A percentile compares a stretch with the other conserved stretches of the same genome.
These are phyloP conservation scores for Peronospora destructor DNA, from an alignment of 352 stramenopile genomes.

Conservation along the genomic window DNA sequence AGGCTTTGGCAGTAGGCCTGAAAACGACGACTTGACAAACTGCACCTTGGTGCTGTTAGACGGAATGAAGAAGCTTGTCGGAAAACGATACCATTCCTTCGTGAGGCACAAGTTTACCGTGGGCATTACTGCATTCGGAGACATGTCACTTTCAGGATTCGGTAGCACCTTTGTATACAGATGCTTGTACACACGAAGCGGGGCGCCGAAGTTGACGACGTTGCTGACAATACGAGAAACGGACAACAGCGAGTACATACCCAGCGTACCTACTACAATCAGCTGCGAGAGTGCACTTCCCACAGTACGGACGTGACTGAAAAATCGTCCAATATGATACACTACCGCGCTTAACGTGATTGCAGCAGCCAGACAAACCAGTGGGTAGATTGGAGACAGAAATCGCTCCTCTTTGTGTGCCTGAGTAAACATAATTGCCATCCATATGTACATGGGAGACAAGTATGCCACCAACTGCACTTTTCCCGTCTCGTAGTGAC, in stretches of 20 bases:
- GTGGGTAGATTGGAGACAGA: slow-evolving; percentile 92
- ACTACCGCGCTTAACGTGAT: slow-evolving; percentile 55
- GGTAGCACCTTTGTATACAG: slow-evolving; percentile 52
- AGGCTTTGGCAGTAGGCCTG: slow-evolving; percentile 89
- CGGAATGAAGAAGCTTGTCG: slow-evolving; percentile 94
- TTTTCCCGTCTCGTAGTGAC: slow-evolving; percentile 27
- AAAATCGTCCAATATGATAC: slow-evolving; percentile 28
- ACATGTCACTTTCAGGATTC: slow-evolving; percentile 22
- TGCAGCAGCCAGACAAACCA: slow-evolving; percentile 80
- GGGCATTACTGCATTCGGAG: slow-evolving; percentile 8
- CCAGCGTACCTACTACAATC: slow-evolving; percentile 37
- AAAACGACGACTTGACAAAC: slow-evolving; percentile 92
- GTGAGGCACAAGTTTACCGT: slow-evolving; percentile 86
- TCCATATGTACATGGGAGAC: slow-evolving; percentile 84
- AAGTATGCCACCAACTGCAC: slow-evolving; percentile 40
- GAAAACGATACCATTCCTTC: slow-evolving; percentile 97
- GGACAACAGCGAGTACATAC: slow-evolving; percentile 50
- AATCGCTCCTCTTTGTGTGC: slow-evolving; percentile 99
- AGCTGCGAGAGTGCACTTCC: slow-evolving; percentile 22
- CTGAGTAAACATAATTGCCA: slow-evolving; percentile 89
- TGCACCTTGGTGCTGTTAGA: slow-evolving; percentile 61
- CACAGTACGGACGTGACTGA: slow-evolving; percentile 21
- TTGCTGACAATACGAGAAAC: slow-evolving; percentile 57
- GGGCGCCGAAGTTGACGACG: slow-evolving; percentile 64
- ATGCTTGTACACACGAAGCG: slow-evolving; percentile 64